Evolutionary conservation across 2,329 filamentous ascomycete species (phyloP).

Genomic region (Hymenoscyphus linearis): DNA sequence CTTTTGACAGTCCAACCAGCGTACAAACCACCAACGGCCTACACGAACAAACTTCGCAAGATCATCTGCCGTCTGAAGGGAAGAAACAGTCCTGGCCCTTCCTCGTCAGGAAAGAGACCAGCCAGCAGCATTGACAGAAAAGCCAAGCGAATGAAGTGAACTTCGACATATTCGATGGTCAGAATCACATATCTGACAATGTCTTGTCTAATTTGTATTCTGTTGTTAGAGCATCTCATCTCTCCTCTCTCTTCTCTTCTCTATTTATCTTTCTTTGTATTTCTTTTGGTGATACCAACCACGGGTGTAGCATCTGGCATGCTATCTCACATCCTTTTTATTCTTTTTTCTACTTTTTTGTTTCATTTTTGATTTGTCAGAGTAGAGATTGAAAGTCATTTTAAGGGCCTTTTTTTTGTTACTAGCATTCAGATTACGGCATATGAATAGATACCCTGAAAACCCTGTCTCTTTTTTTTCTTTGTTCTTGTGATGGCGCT

Average conservation of each 20-base stretch:
- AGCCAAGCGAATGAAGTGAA: slow-evolving; percentile 28
- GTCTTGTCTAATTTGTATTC: neutral
- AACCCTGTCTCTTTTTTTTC: neutral
- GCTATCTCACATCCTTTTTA: neutral
- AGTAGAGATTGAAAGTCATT: neutral
- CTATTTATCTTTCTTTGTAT: neutral
- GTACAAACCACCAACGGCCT: slow-evolving; percentile 21
- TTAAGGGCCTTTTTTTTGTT: neutral
- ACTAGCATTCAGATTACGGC: neutral
- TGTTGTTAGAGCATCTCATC: neutral
- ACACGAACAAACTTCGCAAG: slow-evolving; percentile 17
- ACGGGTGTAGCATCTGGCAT: slow-evolving; percentile 2
- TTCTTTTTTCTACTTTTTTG: neutral
- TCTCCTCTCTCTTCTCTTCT: neutral
- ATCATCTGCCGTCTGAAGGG: slow-evolving; percentile 23
- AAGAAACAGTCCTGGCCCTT: slow-evolving; percentile 1
- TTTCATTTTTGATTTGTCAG: neutral
- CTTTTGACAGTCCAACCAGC: slow-evolving; percentile 12
- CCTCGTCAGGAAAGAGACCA: slow-evolving; percentile 21
- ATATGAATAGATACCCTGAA: neutral
- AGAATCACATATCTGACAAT: neutral
- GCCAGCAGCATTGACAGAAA: slow-evolving; percentile 22
- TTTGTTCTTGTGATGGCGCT: neutral
- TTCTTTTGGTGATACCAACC: neutral
- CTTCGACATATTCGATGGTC: neutral